Evolutionary conservation across 2,329 filamentous ascomycete species (phyloP), one percentile per base, ranked within the genome.

Genomic region (Alternaria sp.): DNA sequence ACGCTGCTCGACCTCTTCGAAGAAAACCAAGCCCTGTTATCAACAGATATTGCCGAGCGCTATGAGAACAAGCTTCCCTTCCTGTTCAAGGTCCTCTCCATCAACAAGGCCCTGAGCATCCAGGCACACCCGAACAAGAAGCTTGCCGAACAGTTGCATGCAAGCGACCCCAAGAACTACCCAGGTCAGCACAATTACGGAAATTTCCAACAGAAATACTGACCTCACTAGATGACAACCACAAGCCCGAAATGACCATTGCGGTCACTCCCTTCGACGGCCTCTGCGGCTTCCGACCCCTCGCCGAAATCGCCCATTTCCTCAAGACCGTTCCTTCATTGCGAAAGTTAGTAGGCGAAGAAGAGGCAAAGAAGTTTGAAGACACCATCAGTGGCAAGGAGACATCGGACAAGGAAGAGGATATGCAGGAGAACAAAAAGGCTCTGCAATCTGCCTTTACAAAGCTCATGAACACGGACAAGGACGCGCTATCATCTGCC

Each of bases 221-320:
- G 9, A 62, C 18, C 23, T 6, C 12, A 14, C n/a, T 45, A 71
- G 69, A 99, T 85, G 95, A 98, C 84, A 99, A 99, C 84, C 96
- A 99, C 86, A 99, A 99, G 84, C 96, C 96, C 33, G 96, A 99
- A 83, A 99, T 99, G 96, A 94, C 96, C 66, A 97, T 99, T 80
- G 96, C 96, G 66, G 91, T 99, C 74, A 98, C 96, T 1, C 91
- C 93, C 0, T 99, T 99, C 71, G 95, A 98, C 78, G 96, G 96
- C 1, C 87, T 99, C 33, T 99, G 96, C 75, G 96, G 96, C 33
- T 99, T 99, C 85, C 89, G 96, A 10, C 96, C 96, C 0, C 84
- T 97, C 21, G 85, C 83, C 6, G 94, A 99, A 82, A 96, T 98
- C 66, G 86, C 89, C 0, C 92, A 97, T 79, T 98, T 98, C 80